Evolutionary conservation across 441 rosid genomes (phyloP).

Genomic region (Eutrema salsugineum): DNA sequence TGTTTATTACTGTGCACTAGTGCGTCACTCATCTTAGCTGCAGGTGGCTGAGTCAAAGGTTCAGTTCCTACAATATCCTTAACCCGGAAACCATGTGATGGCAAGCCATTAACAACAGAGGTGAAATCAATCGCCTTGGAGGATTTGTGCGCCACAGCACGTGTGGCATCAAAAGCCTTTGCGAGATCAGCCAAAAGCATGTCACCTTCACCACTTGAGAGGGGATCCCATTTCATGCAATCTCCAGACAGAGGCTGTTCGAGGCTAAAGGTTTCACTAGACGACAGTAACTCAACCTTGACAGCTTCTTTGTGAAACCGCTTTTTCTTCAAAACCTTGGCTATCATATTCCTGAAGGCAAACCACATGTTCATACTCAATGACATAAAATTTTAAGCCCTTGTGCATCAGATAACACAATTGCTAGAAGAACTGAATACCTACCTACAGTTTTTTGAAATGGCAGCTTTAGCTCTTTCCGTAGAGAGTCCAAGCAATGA

Average conservation of each 20-base stretch:
- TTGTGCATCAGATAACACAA: neutral
- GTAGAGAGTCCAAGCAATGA: constrained; percentile 69
- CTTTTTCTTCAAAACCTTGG: constrained; percentile 63
- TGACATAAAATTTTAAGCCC: constrained; percentile 2
- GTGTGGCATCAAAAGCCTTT: constrained; percentile 51
- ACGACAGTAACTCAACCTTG: constrained; percentile 53
- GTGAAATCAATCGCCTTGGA: constrained; percentile 61
- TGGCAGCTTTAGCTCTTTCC: constrained; percentile 72
- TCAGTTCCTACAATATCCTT: constrained; percentile 37
- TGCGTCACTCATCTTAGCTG: constrained; percentile 3
- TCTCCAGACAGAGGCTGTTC: constrained; percentile 42
- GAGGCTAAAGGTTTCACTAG: constrained; percentile 35
- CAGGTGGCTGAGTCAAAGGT: constrained; percentile 26
- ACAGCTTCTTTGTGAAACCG: constrained; percentile 75
- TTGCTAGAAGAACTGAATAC: neutral
- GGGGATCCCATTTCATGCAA: constrained; percentile 82
- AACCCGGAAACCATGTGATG: constrained; percentile 51
- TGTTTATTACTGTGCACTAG: neutral
- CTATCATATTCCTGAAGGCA: constrained; percentile 55
- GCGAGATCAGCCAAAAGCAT: constrained; percentile 63
- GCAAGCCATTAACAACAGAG: constrained; percentile 44
- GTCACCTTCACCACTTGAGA: constrained; percentile 87
- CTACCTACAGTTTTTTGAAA: constrained; percentile 85
- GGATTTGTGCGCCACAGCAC: constrained; percentile 34
- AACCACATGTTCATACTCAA: constrained; percentile 3